Conservation (phyloP, 2,329 filamentous ascomycete species). For the Kalmusia sp. region DNA sequence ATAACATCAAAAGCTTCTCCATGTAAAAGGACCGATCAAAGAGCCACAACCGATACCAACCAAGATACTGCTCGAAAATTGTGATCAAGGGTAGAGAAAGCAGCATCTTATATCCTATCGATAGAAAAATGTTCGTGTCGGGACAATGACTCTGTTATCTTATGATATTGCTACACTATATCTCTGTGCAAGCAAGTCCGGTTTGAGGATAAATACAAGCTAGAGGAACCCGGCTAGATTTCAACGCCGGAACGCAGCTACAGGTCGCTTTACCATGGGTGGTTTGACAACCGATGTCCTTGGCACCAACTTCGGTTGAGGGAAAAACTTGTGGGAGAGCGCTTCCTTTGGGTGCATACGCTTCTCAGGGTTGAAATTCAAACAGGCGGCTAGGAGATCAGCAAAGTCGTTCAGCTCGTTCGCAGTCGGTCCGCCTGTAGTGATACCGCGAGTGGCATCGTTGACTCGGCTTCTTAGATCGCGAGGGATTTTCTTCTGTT, state of each 20-base stretch:
- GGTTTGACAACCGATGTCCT: slow-evolving; percentile 36
- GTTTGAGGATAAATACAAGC: not conserved
- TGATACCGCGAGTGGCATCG: slow-evolving; percentile 74
- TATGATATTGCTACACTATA: too few species aligned
- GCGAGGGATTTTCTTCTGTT: slow-evolving; percentile 65
- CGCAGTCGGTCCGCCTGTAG: slow-evolving; percentile 66
- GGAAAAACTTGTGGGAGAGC: slow-evolving; percentile 87
- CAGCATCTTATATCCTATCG: too few species aligned
- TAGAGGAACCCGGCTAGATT: too few species aligned
- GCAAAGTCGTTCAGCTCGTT: slow-evolving; percentile 84
- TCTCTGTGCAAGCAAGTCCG: too few species aligned
- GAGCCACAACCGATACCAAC: too few species aligned
- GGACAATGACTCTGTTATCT: too few species aligned
- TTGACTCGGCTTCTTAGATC: slow-evolving; percentile 83
- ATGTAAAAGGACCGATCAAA: too few species aligned
- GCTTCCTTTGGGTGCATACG: slow-evolving; percentile 87
- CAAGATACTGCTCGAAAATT: too few species aligned
- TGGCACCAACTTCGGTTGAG: slow-evolving; percentile 26
- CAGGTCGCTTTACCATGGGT: slow-evolving; percentile 17
- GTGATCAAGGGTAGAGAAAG: too few species aligned
- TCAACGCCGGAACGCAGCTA: slow-evolving; percentile 4
- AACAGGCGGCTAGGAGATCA: slow-evolving; percentile 86
- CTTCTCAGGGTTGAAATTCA: slow-evolving; percentile 91
- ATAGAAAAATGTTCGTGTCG: too few species aligned
- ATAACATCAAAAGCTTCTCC: too few species aligned